These are phyloP conservation scores for Clausena lansium DNA, from an alignment of 345 rosid genomes.

Conservation along the genomic window DNA sequence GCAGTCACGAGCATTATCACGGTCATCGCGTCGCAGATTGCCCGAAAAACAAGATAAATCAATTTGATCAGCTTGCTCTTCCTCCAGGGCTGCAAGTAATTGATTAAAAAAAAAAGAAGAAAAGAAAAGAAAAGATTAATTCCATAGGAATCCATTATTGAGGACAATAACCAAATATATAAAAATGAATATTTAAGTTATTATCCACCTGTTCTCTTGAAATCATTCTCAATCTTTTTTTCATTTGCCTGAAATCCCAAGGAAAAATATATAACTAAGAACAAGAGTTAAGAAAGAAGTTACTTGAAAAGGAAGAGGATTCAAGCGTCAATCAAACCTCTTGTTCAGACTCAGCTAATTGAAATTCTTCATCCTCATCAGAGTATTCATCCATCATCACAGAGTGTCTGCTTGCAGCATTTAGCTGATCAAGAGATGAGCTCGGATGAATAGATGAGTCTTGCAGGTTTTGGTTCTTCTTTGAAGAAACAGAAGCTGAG, in stretches of 20 bases:
- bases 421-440: constrained; percentile 62
- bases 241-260: constrained; percentile 43
- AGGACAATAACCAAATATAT: not conserved
- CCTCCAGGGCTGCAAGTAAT: constrained; percentile 52
- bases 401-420: constrained; percentile 66
- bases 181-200: constrained; percentile 15
- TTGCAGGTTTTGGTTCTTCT: constrained; percentile 45
- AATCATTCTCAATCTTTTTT: constrained; percentile 46
- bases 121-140: not conserved
- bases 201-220: constrained; percentile 59
- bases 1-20: constrained; percentile 82
- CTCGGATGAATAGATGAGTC: constrained; percentile 48
- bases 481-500: constrained; percentile 59
- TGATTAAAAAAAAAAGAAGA: constrained; percentile 1
- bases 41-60: constrained; percentile 87
- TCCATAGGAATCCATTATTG: not conserved
- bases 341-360: constrained; percentile 81
- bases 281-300: not conserved
- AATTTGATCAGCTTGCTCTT: constrained; percentile 68
- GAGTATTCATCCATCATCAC: constrained; percentile 79
- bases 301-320: constrained; percentile 6
- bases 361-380: constrained; percentile 95
- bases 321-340: constrained; percentile 51
- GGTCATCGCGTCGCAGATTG: constrained; percentile 79
- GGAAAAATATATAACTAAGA: constrained; percentile 7